Base-by-base conservation (phyloP, 345 rosid genomes). In the Populus euphratica region DNA sequence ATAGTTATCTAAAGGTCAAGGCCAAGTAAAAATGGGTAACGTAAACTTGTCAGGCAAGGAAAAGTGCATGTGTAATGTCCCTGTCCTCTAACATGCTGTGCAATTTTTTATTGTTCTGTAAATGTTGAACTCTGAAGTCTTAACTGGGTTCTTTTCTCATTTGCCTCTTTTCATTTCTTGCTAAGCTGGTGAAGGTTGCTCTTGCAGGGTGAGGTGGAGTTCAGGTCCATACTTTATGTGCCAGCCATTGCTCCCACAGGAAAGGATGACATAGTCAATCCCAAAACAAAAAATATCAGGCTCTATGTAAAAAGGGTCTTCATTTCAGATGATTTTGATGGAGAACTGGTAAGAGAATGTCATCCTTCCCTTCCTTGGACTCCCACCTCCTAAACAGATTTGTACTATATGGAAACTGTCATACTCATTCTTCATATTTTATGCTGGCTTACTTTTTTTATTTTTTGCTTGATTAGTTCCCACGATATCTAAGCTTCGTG, bases 241-340 rank as follows among this genome's bases (percentile, higher is more conserved):
- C 99, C 98, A 81, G 87, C 97, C 10, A 83, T 89, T 54, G 52
- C 95, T 78, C 85, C 98, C 18, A 83, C 79, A 83, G 94, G 92
- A 76, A 92, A 89, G 88, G 98, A 96, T 83, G 99, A 96, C 82
- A 13, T 96, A 10, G 67, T 85, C 78, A 96, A 92, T 85, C 93
- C 97, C 77, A 96, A 96, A 88, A 92, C 99, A 17, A 96, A 92
- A 88, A 96, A 93, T 80, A 96, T 96, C 78, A 92, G 97, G 88
- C 97, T 96, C 27, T 89, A 91, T 80, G 99, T 96, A 11, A 96
- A 96, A 80, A 88, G 98, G 85, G 98, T 92, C 71, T 93, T 93
- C 83, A 96, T 93, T 83, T 96, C 99, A 44, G 97, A 96, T 82
- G 98, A 96, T 85, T 96, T 96, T 78, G 99, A 96, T 80, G 99